Base-by-base conservation (phyloP, 805 yeast genomes). In the Saturnispora ahearnii region DNA sequence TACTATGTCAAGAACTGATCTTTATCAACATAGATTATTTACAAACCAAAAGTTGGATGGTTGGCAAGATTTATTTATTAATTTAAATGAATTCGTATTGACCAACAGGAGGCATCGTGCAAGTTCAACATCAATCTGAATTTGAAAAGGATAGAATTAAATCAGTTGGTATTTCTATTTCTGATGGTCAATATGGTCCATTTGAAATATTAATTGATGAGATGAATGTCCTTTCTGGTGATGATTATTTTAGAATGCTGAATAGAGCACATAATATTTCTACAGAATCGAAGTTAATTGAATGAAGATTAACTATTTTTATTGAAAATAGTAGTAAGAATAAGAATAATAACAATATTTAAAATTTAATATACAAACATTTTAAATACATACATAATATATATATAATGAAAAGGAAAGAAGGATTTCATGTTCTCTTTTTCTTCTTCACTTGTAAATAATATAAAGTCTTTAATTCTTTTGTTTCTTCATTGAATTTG, bases 41-140 rank as follows among this genome's bases (percentile, higher is more conserved):
- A 55, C 59, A 2, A 42, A 47, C 58, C 55, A 77, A 79, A 56
- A 76, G 71, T 38, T 87, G 87, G 4, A 87, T 34, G 43, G 31
- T 43, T 87, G 95, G 95, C 93, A 87, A 62, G 83, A 88, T 1
- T 88, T 87, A 12, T 77, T 82, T 29, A 80, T 87, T 32, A 88
- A 93, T 42, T 69, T 87, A 46, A 76, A 79, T 55, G 89, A 84
- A 60, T 86, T 87, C 65, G 89, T 87, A 46, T 73, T 87, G 65
- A 87, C 95, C 22, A 86, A 85, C 62, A 80, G 84, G 85, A 73
- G 96, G 96, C n/a, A 54, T 51, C 43, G 57, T 68, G 13, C 72
- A 74, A 41, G 73, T 77, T 40, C 84, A 79, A 63, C 73, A 72
- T 48, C 81, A 79, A 57, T 70, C 71, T 46, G 72, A 70, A 31